These are phyloP conservation scores for Chenopodium album DNA, from an alignment of 148 eudicot species.

Conservation along the genomic window DNA sequence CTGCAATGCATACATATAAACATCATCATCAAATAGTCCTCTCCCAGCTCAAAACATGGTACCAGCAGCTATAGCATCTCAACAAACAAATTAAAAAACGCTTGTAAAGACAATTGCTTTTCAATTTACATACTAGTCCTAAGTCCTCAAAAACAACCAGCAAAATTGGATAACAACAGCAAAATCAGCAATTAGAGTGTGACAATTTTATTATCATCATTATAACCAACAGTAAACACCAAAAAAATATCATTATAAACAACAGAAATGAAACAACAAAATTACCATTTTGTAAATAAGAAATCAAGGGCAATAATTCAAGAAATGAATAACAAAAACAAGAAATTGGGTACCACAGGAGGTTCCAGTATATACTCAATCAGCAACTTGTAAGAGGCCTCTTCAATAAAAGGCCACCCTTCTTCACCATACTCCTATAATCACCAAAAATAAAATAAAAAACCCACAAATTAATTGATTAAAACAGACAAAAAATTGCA, in stretches of 20 bases:
- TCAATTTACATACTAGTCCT: background rate
- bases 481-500: background rate
- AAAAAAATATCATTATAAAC: too few species aligned
- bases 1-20: conserved; percentile 11
- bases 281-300: too few species aligned
- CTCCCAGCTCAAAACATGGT: background rate
- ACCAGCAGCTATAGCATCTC: background rate
- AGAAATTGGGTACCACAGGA: conserved; percentile 9
- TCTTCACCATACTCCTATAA: conserved; percentile 36
- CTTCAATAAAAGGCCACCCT: conserved; percentile 37
- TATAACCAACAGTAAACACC: background rate
- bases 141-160: background rate
- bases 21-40: background rate
- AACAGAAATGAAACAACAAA: background rate
- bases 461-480: background rate
- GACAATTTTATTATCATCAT: background rate
- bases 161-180: background rate
- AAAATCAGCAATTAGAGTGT: background rate
- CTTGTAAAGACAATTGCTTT: background rate
- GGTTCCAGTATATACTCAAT: conserved; percentile 26
- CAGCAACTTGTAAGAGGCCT: conserved; percentile 18
- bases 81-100: background rate
- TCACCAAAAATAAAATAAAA: background rate
- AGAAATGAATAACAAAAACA: background rate
- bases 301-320: too few species aligned